These are phyloP conservation scores for Pleurotus salmoneostramineus DNA, from an alignment of 768 basidiomycete genomes.

Conservation along the genomic window DNA sequence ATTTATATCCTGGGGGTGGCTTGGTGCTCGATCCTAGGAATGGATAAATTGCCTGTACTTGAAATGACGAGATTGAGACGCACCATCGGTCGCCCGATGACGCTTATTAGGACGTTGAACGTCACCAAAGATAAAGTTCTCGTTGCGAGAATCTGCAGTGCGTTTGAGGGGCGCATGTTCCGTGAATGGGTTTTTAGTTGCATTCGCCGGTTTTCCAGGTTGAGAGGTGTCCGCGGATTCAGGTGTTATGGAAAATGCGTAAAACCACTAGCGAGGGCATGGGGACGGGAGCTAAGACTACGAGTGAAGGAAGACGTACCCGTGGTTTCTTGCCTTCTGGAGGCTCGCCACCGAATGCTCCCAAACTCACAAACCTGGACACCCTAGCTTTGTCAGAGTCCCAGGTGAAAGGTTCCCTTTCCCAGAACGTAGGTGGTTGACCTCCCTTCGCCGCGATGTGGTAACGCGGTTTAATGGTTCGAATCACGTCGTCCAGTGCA, in stretches of 20 bases:
- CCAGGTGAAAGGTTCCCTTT: slow-evolving; percentile 91
- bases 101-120: slow-evolving; percentile 56
- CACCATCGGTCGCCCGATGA: slow-evolving; percentile 45
- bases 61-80: neutral
- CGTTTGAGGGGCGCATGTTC: slow-evolving; percentile 49
- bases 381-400: slow-evolving; percentile 63
- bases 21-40: slow-evolving; percentile 44
- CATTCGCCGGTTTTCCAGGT: slow-evolving; percentile 50
- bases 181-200: slow-evolving; percentile 69
- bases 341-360: slow-evolving; percentile 73
- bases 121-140: slow-evolving; percentile 71
- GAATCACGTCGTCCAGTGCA: slow-evolving; percentile 62
- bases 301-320: slow-evolving; percentile 39
- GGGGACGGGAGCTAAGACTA: neutral
- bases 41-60: slow-evolving; percentile 9
- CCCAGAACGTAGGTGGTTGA: slow-evolving; percentile 82
- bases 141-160: slow-evolving; percentile 39
- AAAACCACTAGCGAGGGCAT: slow-evolving; percentile 75
- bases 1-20: slow-evolving; percentile 72
- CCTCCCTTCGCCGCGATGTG: slow-evolving; percentile 73
- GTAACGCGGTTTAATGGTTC: slow-evolving; percentile 77
- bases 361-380: slow-evolving; percentile 82
- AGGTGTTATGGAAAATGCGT: slow-evolving; percentile 86
- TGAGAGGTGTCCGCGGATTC: slow-evolving; percentile 32
- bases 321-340: slow-evolving; percentile 75